phyloP scores from a whole-genome alignment of 1,139 yeast genomes.

The Candida freyschussii region DNA sequence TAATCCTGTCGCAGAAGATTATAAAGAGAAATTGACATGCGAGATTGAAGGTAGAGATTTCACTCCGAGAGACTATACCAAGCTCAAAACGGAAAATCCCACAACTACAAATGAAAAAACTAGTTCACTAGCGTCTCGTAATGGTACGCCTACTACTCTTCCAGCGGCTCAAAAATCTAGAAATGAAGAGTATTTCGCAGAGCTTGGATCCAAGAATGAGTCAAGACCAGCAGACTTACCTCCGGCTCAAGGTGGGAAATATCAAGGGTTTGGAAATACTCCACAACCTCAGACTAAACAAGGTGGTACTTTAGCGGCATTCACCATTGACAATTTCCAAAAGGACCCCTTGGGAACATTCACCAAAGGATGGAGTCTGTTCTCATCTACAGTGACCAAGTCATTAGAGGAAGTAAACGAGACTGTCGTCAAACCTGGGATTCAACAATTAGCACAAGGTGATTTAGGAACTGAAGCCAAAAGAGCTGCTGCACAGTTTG shows the following conservation, averaged over 20 bases:
- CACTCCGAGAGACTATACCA: conserved; percentile 62
- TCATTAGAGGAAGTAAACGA: conserved; percentile 85
- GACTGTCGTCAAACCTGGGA: conserved; percentile 81
- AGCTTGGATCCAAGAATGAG: conserved; percentile 68
- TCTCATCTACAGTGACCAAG: conserved; percentile 76
- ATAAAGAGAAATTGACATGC: conserved; percentile 75
- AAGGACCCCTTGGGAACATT: conserved; percentile 85
- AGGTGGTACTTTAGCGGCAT: conserved; percentile 44
- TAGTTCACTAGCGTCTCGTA: conserved; percentile 40
- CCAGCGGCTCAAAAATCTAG: conserved; percentile 43
- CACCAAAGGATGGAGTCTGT: conserved; percentile 90
- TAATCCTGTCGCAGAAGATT: conserved; percentile 90
- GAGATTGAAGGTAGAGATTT: conserved; percentile 71
- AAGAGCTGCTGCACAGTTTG: conserved; percentile 93
- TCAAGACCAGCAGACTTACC: conserved; percentile 73
- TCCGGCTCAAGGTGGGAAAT: conserved; percentile 93
- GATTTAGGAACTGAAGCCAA: conserved; percentile 68
- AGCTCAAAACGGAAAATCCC: conserved; percentile 21
- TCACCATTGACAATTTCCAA: conserved; percentile 74
- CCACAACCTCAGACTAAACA: conserved; percentile 34
- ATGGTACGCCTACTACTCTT: conserved; percentile 31
- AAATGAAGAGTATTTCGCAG: conserved; percentile 80
- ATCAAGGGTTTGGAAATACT: conserved; percentile 84
- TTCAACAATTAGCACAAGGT: conserved; percentile 74
- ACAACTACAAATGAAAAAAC: conserved; percentile 14